Conservation (phyloP, 1,284 basidiomycete species). For the Anthracocystis walkeri region DNA sequence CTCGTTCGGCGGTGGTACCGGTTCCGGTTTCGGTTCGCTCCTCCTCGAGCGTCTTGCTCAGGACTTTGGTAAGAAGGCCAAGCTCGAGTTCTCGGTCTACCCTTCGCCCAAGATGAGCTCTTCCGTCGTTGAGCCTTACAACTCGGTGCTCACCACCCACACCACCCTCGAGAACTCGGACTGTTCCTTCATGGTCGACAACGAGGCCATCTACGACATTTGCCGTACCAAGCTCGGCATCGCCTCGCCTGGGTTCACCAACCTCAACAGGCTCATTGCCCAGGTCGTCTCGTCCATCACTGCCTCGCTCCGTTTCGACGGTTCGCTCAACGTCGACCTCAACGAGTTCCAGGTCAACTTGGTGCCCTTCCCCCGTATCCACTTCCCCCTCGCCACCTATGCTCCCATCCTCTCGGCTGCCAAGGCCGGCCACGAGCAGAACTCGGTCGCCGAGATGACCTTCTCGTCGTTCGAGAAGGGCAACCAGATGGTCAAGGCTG, state of each 20-base stretch:
- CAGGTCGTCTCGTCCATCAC: constrained; percentile 95
- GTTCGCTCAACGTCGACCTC: constrained; percentile 96
- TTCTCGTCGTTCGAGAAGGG: constrained; percentile 97
- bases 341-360: constrained; percentile 99
- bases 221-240: constrained; percentile 96
- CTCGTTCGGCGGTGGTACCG: constrained; percentile 99
- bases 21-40: constrained; percentile 98
- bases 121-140: constrained; percentile 99
- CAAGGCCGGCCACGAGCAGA: constrained; percentile 91
- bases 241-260: constrained; percentile 87
- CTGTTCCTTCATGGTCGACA: constrained; percentile 77
- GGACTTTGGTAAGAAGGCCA: constrained; percentile 99
- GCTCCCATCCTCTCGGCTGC: constrained; percentile 89
- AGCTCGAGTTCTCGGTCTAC: constrained; percentile 98
- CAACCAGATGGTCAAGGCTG: constrained; percentile 86
- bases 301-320: constrained; percentile 96
- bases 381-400: constrained; percentile 97
- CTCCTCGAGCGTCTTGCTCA: constrained; percentile 93
- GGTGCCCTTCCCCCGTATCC: constrained; percentile 85
- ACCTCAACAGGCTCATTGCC: constrained; percentile 95
- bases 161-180: constrained; percentile 99
- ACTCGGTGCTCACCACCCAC: constrained; percentile 98
- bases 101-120: constrained; percentile 81
- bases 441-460: constrained; percentile 98
- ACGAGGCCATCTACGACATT: constrained; percentile 88